Percentiles rank a stretch among this genome's conserved stretches.
Evolutionary conservation across 140 eudicot genomes (phyloP).

Genomic region (Anethum foeniculum): DNA sequence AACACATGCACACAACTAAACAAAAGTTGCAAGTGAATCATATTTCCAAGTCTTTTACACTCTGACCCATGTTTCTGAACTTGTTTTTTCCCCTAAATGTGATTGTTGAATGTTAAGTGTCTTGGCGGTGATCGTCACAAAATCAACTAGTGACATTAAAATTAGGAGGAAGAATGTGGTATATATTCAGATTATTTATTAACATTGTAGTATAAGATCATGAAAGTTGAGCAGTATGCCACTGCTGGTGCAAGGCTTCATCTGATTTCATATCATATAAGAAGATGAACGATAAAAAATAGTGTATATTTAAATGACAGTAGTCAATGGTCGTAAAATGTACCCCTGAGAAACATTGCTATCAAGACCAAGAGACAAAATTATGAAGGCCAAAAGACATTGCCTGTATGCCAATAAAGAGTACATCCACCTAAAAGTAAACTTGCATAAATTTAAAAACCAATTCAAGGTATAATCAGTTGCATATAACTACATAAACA

Average conservation of each 20-base stretch:
- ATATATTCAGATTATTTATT: not conserved
- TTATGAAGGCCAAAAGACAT: constrained; percentile 21
- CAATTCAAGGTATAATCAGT: no score
- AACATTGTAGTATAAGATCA: not conserved
- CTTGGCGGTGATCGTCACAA: not conserved
- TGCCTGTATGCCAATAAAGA: constrained; percentile 33
- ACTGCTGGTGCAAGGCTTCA: not conserved
- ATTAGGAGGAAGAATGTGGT: not conserved
- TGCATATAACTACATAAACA: no score
- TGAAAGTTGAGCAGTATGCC: not conserved
- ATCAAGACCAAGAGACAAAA: not conserved
- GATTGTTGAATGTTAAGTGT: no score
- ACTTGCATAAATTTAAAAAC: no score
- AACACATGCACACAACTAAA: not conserved
- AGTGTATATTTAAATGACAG: not conserved
- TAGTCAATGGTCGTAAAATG: no score
- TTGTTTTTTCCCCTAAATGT: no score
- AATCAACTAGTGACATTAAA: not conserved
- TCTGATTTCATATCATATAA: not conserved
- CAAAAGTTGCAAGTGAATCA: no score
- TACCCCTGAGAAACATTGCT: not conserved
- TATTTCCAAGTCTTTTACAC: no score
- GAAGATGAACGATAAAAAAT: not conserved
- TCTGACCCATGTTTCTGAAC: no score
- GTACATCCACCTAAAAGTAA: no score